Percentiles rank a stretch among this genome's conserved stretches.
Conservation (phyloP, 306 rosid genomes). For the Sechiopsis laciniata region DNA sequence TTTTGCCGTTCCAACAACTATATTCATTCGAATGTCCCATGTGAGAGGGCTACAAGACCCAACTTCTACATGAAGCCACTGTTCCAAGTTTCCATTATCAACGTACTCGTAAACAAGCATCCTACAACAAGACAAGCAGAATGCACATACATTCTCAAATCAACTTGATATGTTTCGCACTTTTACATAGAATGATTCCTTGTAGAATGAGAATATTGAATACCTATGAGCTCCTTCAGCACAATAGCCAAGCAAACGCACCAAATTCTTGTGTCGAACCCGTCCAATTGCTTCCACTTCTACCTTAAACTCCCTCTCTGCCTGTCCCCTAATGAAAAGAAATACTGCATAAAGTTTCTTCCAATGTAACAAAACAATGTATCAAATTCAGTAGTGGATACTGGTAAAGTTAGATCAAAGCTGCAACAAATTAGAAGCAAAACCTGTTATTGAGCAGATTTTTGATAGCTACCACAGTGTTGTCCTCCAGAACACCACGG, state of each 20-base stretch:
- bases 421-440: no score
- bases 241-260: constrained; percentile 57
- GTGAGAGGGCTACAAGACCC: constrained; percentile 49
- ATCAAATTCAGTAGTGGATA: no score
- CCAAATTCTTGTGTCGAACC: constrained; percentile 60
- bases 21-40: constrained; percentile 53
- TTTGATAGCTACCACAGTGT: constrained; percentile 42
- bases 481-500: constrained; percentile 45
- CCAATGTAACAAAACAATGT: no score
- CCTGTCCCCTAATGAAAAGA: constrained; percentile 45
- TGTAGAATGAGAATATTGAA: not conserved
- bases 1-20: constrained; percentile 52
- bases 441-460: constrained; percentile 59
- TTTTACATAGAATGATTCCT: not conserved
- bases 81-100: constrained; percentile 58
- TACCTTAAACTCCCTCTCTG: constrained; percentile 61
- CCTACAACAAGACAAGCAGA: constrained; percentile 29
- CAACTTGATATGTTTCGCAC: not conserved
- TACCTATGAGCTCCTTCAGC: constrained; percentile 65
- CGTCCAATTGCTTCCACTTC: constrained; percentile 70
- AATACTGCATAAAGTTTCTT: not conserved
- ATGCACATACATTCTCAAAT: constrained; percentile 9
- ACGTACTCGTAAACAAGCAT: constrained; percentile 58
- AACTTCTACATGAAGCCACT: constrained; percentile 62
- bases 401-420: no score